A percentile compares a stretch with the other conserved stretches of the same genome.
These are phyloP conservation scores for Tetracladium maxilliforme DNA, from an alignment of 2,329 filamentous ascomycete species.

Conservation along the genomic window DNA sequence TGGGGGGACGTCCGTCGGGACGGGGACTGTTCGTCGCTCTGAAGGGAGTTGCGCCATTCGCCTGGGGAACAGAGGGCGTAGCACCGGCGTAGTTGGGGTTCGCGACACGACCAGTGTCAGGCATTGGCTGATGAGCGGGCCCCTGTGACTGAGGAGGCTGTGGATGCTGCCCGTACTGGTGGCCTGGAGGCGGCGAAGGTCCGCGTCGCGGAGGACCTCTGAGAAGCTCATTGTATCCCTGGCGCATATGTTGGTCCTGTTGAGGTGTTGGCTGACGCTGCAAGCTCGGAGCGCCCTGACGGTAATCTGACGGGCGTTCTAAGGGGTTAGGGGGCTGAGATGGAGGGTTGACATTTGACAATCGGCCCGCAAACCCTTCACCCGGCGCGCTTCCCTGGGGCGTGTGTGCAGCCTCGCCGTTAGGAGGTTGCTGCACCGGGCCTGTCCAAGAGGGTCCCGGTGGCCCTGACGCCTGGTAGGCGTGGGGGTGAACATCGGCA, in stretches of 20 bases:
- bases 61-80: conserved; percentile 24
- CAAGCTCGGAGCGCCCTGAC: no score
- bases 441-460: conserved; percentile 83
- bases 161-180: conserved; percentile 29
- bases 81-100: conserved; percentile 41
- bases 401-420: conserved; percentile 9
- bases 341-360: conserved; percentile 66
- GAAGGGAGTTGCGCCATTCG: conserved; percentile 12
- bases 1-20: conserved; percentile 68
- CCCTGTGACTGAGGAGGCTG: conserved; percentile 30
- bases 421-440: conserved; percentile 50
- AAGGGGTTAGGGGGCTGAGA: conserved; percentile 71
- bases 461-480: conserved; percentile 74
- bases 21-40: conserved; percentile 49
- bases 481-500: conserved; percentile 89
- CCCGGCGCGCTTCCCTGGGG: conserved; percentile 18
- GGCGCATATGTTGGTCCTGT: conserved; percentile 52
- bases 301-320: no score
- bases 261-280: conserved; percentile 64
- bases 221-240: conserved; percentile 51
- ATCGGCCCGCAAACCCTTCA: conserved; percentile 42
- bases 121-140: conserved; percentile 28
- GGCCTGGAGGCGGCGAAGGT: conserved; percentile 33
- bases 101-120: no score
- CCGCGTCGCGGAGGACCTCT: conserved; percentile 40